These are phyloP conservation scores for Phytophthora pistaciae DNA, from an alignment of 352 stramenopile species.

Conservation along the genomic window DNA sequence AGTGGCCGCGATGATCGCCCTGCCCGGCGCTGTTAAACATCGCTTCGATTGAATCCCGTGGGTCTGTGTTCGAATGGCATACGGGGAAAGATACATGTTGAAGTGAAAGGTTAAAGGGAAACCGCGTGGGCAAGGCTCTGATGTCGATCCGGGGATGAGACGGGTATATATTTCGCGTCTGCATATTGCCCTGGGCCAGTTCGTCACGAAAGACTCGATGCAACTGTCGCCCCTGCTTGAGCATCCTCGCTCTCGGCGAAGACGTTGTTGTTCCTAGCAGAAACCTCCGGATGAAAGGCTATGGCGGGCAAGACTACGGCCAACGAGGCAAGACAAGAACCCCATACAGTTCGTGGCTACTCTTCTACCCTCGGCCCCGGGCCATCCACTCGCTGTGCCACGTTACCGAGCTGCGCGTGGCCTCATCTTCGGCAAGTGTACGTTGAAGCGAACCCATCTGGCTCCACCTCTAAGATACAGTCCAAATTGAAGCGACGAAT, in stretches of 20 bases:
- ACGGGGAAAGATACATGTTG: conserved; percentile 21
- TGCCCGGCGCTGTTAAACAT: no score
- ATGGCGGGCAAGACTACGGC: no score
- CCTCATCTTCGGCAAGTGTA: background rate
- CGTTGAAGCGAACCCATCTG: conserved; percentile 7
- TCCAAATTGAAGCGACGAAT: conserved; percentile 25
- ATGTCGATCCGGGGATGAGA: conserved; percentile 19
- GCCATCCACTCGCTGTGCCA: conserved; percentile 1
- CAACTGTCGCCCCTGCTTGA: background rate
- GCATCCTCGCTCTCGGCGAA: no score
- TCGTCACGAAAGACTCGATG: background rate
- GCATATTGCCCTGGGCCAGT: conserved; percentile 6
- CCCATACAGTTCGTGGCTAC: background rate
- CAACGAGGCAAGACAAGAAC: background rate
- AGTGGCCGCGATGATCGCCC: background rate
- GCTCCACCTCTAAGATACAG: conserved; percentile 14
- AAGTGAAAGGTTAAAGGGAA: conserved; percentile 11
- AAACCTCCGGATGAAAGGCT: no score
- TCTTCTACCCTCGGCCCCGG: background rate
- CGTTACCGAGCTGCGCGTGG: conserved; percentile 15
- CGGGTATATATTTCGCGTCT: conserved; percentile 5
- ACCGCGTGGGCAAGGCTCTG: conserved; percentile 6
- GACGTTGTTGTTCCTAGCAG: no score
- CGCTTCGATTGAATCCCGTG: conserved; percentile 18
- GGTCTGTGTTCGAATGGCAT: conserved; percentile 25